Evolutionary conservation across 805 yeast species (phyloP), one percentile per base, ranked within the genome.

Genomic region (Hanseniaspora clermontiae): DNA sequence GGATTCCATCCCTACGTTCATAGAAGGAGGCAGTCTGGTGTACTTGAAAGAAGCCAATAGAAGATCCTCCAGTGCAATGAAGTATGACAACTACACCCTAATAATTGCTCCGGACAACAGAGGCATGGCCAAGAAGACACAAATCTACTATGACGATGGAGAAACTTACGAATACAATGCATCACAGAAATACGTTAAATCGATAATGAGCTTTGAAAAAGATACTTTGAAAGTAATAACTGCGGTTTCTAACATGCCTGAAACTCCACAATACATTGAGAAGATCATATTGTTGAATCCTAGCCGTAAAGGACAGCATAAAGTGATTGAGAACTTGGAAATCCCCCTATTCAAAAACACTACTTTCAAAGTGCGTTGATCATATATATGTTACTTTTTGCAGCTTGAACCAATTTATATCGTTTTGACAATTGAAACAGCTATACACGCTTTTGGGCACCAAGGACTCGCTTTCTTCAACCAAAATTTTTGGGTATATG

Each of bases 111-210:
- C 82, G 11, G 74, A 73, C 57, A 61, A 64, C 2, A 62, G 69
- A 1, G 82, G 81, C 0, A 60, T 62, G 7, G 88, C 90, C 0
- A 67, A 68, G 0, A 85, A 86, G 1, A 73, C 72, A 5, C 67
- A 70, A 17, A 66, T 90, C 36, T 90, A 89, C 66, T 68, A 84
- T 39, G 97, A 90, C 66, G 97, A 90, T 68, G 96, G 95, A 15
- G 85, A 82, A 61, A 74, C 90, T 0, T 86, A 77, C 61, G 77
- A 73, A 46, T 80, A 80, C 65, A 59, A 66, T 55, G 57, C 66
- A 36, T 61, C 70, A 1, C 84, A 83, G 7, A 81, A 79, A 31
- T 82, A 60, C 62, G 55, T 80, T 2, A 66, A 71, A 46, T 64
- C 79, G 1, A 62, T 71, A 1, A 74, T 86, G 37, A 60, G 60